Base-by-base conservation (phyloP, 371 early-diverging fungal species). In the Catenaria anguillulae region DNA sequence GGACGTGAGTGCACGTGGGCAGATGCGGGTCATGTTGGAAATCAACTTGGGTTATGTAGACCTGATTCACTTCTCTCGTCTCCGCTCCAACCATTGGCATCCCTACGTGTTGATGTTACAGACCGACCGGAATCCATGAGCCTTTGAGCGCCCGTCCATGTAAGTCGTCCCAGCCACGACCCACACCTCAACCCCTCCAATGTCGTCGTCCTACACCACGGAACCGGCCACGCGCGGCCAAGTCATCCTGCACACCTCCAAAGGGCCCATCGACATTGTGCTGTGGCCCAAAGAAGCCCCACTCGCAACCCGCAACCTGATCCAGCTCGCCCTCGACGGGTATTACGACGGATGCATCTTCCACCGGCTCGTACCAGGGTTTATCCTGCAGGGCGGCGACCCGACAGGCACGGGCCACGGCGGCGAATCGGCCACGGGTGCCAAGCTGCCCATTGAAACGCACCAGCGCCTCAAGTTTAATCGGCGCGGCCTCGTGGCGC, bases 311-410 rank as follows among this genome's bases (percentile, higher is more conserved):
- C 82, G 94, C 48, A 95, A 95, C 69, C 93, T 95, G 74, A 76
- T 95, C 12, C 96, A 93, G 70, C 78, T 93, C 4, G 86, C 90
- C 63, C 68, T 85, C 63, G 87, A 89, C 67, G 82, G 84, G 13
- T 84, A 85, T 56, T 94, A 94, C 66, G 84, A 92, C 66, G 74
- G 78, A 31, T 87, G 87, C 4, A 81, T 86, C 13, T 93, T 96
- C 68, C 95, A 94, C 70, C 82, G 96, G 29, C 76, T 92, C 23
- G 84, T 96, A 8, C 81, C 85, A 8, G 79, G 76, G 43, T 94
- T 94, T 64, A 88, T 94, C 68, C 81, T 97, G 4, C 99, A 99
- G 70, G 93, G 94, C 29, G 99, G 99, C 58, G 99, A 98, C 73
- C 93, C 98, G 3, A 89, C 88, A 1, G 89, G 87, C 0, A 87